Conservation (phyloP, 2,329 filamentous ascomycete species). For the Colletotrichum acutatum region DNA sequence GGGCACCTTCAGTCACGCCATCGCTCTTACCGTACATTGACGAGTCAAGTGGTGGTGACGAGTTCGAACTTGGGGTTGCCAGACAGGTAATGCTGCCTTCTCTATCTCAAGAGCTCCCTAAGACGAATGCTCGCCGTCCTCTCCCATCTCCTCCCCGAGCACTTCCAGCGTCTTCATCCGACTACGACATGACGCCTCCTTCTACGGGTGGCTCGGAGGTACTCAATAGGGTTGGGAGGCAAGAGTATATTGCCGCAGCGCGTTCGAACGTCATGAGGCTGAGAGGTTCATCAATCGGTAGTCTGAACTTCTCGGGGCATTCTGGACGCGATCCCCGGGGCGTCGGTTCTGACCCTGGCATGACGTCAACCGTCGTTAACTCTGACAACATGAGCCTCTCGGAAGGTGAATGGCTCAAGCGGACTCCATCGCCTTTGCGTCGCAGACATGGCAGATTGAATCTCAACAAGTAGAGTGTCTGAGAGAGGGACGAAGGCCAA, state of each 20-base stretch:
- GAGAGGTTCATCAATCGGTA: background rate
- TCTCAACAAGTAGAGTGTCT: background rate
- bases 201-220: slow-evolving; percentile 15
- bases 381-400: slow-evolving; percentile 9
- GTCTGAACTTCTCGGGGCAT: background rate
- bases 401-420: slow-evolving; percentile 37
- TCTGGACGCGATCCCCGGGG: background rate
- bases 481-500: background rate
- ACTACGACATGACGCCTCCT: slow-evolving; percentile 38
- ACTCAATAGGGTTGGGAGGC: background rate
- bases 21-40: slow-evolving; percentile 39
- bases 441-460: slow-evolving; percentile 4
- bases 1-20: slow-evolving; percentile 39
- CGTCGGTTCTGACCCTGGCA: background rate
- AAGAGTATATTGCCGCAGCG: background rate
- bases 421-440: slow-evolving; percentile 37
- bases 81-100: slow-evolving; percentile 25
- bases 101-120: background rate
- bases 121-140: background rate
- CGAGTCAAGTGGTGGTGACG: slow-evolving; percentile 35
- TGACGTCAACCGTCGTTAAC: background rate
- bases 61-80: slow-evolving; percentile 41
- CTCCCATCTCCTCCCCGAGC: background rate
- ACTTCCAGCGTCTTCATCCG: slow-evolving; percentile 35
- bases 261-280: background rate